A percentile compares a stretch with the other conserved stretches of the same genome.
Evolutionary conservation across 2,329 filamentous ascomycete species (phyloP).

Genomic region (Monilinia laxa): DNA sequence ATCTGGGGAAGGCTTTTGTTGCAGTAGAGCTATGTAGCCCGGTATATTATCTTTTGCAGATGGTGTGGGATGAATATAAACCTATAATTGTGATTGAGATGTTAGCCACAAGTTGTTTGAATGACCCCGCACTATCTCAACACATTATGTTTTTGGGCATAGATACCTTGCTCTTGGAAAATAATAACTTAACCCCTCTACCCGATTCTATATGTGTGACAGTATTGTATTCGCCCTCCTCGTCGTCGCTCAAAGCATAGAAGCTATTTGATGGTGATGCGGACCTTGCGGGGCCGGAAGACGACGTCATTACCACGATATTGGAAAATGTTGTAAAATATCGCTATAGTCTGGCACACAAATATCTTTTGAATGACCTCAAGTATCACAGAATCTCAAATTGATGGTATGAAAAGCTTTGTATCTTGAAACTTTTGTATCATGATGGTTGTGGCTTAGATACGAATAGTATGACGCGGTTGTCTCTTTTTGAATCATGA

Average conservation of each 20-base stretch:
- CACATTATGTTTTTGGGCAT: conserved; percentile 29
- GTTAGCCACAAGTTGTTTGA: conserved; percentile 15
- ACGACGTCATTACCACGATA: conserved; percentile 37
- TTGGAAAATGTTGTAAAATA: neutral
- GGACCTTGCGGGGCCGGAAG: conserved; percentile 38
- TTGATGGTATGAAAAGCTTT: neutral
- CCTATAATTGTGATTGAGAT: conserved; percentile 51
- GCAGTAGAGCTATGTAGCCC: conserved; percentile 87
- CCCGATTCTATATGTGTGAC: conserved; percentile 77
- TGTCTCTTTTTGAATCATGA: conserved; percentile 3
- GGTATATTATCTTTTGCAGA: conserved; percentile 94
- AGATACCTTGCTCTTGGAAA: conserved; percentile 88
- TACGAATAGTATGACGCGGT: conserved; percentile 2
- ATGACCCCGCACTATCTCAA: conserved; percentile 25
- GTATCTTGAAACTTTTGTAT: conserved; percentile 1
- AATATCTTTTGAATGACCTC: neutral
- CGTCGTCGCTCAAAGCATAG: conserved; percentile 95
- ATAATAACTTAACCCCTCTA: conserved; percentile 87
- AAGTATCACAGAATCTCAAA: neutral
- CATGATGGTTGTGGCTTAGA: conserved; percentile 4
- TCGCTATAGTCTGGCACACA: neutral
- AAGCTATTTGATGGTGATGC: conserved; percentile 81
- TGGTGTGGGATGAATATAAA: conserved; percentile 93
- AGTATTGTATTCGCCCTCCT: conserved; percentile 92
- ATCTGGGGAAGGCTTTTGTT: conserved; percentile 67